These are phyloP conservation scores for Blastomyces silverae DNA, from an alignment of 2,329 filamentous ascomycete species.

Conservation along the genomic window DNA sequence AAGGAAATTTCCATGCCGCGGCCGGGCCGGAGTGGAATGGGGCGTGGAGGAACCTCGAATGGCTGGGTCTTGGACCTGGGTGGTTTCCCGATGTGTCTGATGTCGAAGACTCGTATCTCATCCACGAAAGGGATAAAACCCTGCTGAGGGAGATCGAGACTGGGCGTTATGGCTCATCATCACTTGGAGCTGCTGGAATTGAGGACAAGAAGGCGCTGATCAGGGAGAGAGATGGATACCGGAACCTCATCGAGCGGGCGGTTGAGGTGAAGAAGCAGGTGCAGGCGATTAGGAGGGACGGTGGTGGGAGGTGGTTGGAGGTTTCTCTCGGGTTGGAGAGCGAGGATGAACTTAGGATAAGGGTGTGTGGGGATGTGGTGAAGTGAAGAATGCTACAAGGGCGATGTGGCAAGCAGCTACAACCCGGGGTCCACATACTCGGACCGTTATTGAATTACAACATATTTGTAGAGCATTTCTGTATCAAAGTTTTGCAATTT, in stretches of 20 bases:
- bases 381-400: neutral
- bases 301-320: slow-evolving; percentile 38
- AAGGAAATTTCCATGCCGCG: slow-evolving; percentile 23
- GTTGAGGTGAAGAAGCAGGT: slow-evolving; percentile 31
- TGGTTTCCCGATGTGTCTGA: slow-evolving; percentile 30
- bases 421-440: neutral
- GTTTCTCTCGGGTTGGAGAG: slow-evolving; percentile 31
- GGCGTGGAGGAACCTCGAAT: slow-evolving; percentile 42
- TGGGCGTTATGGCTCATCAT: neutral
- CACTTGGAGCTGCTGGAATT: neutral
- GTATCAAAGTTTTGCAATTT: neutral
- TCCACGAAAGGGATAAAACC: slow-evolving; percentile 11
- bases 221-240: slow-evolving; percentile 31
- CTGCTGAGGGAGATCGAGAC: neutral
- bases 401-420: neutral
- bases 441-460: neutral
- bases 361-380: slow-evolving; percentile 15
- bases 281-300: slow-evolving; percentile 28
- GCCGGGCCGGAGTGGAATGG: slow-evolving; percentile 42
- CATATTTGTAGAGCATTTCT: neutral
- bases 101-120: slow-evolving; percentile 1
- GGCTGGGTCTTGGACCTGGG: slow-evolving; percentile 38
- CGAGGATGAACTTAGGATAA: slow-evolving; percentile 18
- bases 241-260: slow-evolving; percentile 26
- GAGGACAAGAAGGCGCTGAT: slow-evolving; percentile 6